Conservation (phyloP, 2,329 filamentous ascomycete genomes). For the Fusarium dimerum region DNA sequence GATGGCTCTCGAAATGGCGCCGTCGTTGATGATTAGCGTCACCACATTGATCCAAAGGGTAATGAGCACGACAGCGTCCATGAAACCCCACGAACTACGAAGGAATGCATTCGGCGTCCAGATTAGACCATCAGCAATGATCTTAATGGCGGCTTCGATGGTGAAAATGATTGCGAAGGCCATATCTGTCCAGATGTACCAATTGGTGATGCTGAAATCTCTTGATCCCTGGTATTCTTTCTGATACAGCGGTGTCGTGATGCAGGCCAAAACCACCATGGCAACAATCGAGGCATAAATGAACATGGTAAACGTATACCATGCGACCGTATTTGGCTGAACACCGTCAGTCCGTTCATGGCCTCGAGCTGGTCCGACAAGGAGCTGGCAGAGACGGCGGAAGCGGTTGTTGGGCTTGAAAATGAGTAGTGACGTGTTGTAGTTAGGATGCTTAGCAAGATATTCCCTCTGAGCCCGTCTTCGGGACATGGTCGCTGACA, state of each 20-base stretch:
- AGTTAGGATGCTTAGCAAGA: conserved; percentile 79
- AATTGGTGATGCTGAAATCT: conserved; percentile 66
- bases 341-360: conserved; percentile 85
- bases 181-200: conserved; percentile 94
- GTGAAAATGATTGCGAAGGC: conserved; percentile 87
- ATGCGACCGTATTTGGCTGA: conserved; percentile 83
- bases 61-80: conserved; percentile 86
- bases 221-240: conserved; percentile 74
- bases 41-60: conserved; percentile 95
- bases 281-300: conserved; percentile 92
- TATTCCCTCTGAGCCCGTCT: conserved; percentile 92
- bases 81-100: conserved; percentile 93
- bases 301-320: conserved; percentile 92
- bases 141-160: conserved; percentile 84
- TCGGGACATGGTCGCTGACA: conserved; percentile 77
- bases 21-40: conserved; percentile 78
- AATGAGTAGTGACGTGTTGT: conserved; percentile 89
- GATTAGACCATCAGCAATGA: conserved; percentile 91
- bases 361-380: conserved; percentile 90
- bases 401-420: conserved; percentile 79
- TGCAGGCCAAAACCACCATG: conserved; percentile 95
- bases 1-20: conserved; percentile 83
- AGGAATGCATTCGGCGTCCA: conserved; percentile 98
- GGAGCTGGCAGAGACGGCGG: conserved; percentile 78
- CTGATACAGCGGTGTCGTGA: conserved; percentile 94